Base-by-base conservation (phyloP, 2,329 filamentous ascomycete species). In the Aspergillus ochraceus region DNA sequence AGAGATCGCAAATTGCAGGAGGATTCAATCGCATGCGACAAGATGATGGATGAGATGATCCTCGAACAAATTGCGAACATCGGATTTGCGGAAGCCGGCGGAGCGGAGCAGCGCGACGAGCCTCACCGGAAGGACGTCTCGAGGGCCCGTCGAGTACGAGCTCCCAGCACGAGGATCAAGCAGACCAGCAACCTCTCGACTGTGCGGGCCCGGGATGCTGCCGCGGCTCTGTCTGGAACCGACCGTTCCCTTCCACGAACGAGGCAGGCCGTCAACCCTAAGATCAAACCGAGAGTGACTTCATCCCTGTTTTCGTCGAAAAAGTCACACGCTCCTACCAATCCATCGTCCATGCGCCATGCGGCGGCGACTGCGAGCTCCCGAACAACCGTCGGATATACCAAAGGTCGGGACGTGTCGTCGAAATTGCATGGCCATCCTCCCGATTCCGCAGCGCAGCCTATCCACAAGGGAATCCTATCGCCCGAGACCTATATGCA, bases 301-400 rank as follows among this genome's bases (percentile, higher is more conserved):
- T 73, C 68, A 5, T 69, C 72, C 4, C 53, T 73, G 9, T 61
- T 73, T 26, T 66, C 76, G 42, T 67, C 73, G 12, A 76, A 71
- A 56, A 79, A 76, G 58, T 82, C 81, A 54, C 71, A 77, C n/a
- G 67, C 75, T 6, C 76, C 81, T 2, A 76, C 79, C 8, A 83
- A 83, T 61, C 76, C 81, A 0, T 81, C 81, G n/a, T 71, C 75
- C 10, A 81, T 85, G 66, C 85, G 87, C 51, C 84, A 86, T 64
- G 83, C 83, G 9, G 81, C 84, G 11, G 88, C 89, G 1, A 83
- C 85, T 22, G 85, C 85, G 6, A 87, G 87, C 6, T 96, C 92
- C 1, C 86, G 88, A 63, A 93, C 87, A 57, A 97, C 92, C 0
- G 83, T 97, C 47, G 93, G 93, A 17, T 97, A 96, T 72, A 90